Percentiles rank a stretch among this genome's conserved stretches.
Evolutionary conservation across 148 eudicot species (phyloP).

Genomic region (Rhododendron ovatum): DNA sequence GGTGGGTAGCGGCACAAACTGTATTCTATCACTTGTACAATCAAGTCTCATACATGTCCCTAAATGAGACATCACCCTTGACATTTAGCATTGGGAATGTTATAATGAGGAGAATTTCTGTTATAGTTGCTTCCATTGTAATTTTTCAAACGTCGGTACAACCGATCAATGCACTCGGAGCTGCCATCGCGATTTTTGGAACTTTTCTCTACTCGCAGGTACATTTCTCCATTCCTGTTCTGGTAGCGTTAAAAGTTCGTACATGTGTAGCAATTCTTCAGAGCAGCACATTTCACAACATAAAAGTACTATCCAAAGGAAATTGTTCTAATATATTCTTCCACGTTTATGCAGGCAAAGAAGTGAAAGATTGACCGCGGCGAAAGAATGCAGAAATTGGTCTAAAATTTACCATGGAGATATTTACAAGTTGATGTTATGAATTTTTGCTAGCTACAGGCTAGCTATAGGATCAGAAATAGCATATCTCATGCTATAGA

Average conservation of each 20-base stretch:
- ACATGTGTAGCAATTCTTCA: background rate
- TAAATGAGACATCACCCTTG: conserved; percentile 46
- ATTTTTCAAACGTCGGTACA: conserved; percentile 39
- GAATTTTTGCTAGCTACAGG: background rate
- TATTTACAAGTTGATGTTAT: background rate
- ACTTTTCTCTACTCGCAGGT: conserved; percentile 52
- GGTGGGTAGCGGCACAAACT: conserved; percentile 52
- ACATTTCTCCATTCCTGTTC: background rate
- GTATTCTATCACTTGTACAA: conserved; percentile 53
- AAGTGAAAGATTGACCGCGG: background rate
- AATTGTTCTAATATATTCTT: background rate
- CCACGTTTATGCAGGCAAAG: background rate
- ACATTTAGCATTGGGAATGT: conserved; percentile 54
- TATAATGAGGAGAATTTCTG: conserved; percentile 40
- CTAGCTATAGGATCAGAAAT: background rate
- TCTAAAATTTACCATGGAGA: background rate
- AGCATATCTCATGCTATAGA: background rate
- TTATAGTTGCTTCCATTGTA: conserved; percentile 43
- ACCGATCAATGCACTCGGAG: conserved; percentile 49
- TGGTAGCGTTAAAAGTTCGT: background rate
- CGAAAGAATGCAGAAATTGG: background rate
- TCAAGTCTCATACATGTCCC: conserved; percentile 54
- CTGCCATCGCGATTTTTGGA: conserved; percentile 48
- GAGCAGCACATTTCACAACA: background rate
- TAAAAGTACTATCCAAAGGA: background rate